Conservation (phyloP, 202 grass and related monocot genomes). For the Panicum hallii region DNA sequence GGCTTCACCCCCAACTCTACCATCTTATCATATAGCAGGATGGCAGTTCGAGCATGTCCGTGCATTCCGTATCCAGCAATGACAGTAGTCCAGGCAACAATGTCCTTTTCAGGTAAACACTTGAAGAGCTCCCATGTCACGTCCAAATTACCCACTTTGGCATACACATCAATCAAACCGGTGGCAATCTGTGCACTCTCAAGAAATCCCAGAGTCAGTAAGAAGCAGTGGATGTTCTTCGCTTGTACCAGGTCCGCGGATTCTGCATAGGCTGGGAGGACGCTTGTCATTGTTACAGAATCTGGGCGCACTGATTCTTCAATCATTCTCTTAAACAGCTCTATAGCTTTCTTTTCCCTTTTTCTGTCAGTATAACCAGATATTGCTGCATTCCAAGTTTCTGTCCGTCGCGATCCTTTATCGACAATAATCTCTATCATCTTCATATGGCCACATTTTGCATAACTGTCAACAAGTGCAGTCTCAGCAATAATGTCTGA, state of each 20-base stretch:
- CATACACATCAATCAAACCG: constrained; percentile 59
- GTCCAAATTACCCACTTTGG: constrained; percentile 61
- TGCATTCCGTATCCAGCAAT: constrained; percentile 79
- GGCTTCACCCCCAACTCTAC: constrained; percentile 59
- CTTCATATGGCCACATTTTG: constrained; percentile 57
- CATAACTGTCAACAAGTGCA: constrained; percentile 72
- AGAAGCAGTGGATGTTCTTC: constrained; percentile 64
- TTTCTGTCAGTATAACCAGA: constrained; percentile 50
- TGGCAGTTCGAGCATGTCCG: constrained; percentile 65
- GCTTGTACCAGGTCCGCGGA: constrained; percentile 49
- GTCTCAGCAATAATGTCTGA: constrained; percentile 66
- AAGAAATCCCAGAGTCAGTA: constrained; percentile 57
- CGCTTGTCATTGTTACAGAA: constrained; percentile 56
- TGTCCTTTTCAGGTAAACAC: constrained; percentile 66
- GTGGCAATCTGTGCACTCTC: constrained; percentile 43
- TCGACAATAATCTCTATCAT: constrained; percentile 39
- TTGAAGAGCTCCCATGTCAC: constrained; percentile 59
- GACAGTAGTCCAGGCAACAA: constrained; percentile 84
- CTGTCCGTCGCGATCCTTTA: constrained; percentile 52
- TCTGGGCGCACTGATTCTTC: constrained; percentile 53
- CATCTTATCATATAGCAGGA: constrained; percentile 68
- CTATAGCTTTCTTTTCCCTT: constrained; percentile 46
- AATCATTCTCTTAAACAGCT: constrained; percentile 62
- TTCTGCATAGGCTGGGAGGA: constrained; percentile 68
- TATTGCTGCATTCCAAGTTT: constrained; percentile 75